Evolutionary conservation across 192 early-diverging fungal species (phyloP).

Genomic region (Coemansia biformis): DNA sequence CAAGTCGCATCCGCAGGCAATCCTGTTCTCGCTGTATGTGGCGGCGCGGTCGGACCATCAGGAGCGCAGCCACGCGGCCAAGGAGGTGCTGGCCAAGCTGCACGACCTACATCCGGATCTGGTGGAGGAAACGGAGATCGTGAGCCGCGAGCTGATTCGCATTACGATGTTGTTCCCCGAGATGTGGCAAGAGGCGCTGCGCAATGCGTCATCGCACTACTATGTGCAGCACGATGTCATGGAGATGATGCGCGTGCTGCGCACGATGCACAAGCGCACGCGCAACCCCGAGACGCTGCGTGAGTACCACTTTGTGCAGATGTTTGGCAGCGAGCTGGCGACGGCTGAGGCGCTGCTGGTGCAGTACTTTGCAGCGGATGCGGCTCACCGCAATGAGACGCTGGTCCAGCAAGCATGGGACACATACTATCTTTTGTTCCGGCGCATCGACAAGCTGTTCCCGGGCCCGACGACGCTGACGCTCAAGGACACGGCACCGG

Average conservation of each 20-base stretch:
- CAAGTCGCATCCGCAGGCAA: slow-evolving; percentile 90
- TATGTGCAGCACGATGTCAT: slow-evolving; percentile 72
- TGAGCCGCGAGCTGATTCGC: slow-evolving; percentile 95
- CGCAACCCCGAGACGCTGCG: slow-evolving; percentile 79
- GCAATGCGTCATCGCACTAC: slow-evolving; percentile 79
- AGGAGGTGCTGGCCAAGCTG: slow-evolving; percentile 90
- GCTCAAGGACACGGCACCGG: slow-evolving; percentile 86
- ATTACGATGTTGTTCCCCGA: slow-evolving; percentile 95
- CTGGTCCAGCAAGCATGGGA: slow-evolving; percentile 94
- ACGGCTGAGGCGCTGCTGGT: slow-evolving; percentile 86
- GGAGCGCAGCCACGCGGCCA: slow-evolving; percentile 62
- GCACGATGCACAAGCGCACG: slow-evolving; percentile 76
- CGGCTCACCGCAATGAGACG: slow-evolving; percentile 68
- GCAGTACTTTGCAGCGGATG: slow-evolving; percentile 54
- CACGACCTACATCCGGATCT: slow-evolving; percentile 71
- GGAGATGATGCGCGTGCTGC: slow-evolving; percentile 84
- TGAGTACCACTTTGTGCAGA: slow-evolving; percentile 91
- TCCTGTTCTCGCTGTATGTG: slow-evolving; percentile 95
- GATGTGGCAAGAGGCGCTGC: slow-evolving; percentile 94
- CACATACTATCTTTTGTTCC: slow-evolving; percentile 73
- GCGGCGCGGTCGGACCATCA: slow-evolving; percentile 86
- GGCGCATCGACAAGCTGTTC: slow-evolving; percentile 74
- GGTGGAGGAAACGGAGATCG: slow-evolving; percentile 86
- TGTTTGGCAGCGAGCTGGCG: slow-evolving; percentile 82
- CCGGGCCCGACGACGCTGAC: slow-evolving; percentile 72